phyloP scores from a whole-genome alignment of 352 stramenopile species.

The Phytophthora europaea region DNA sequence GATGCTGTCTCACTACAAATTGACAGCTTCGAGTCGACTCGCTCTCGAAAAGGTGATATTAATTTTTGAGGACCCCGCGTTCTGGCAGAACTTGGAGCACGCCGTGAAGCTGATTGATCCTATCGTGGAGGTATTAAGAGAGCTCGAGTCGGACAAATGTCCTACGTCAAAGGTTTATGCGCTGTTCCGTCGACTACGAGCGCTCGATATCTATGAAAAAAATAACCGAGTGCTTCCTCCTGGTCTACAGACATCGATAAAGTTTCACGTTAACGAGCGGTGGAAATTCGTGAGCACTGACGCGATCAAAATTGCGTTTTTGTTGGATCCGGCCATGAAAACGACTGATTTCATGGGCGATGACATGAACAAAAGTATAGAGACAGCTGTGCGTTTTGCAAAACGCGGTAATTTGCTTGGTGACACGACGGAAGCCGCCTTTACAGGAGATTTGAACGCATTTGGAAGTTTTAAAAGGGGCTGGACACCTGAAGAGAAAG shows the following conservation, averaged over 20 bases:
- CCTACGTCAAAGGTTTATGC: slow-evolving; percentile 13
- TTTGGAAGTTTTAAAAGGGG: slow-evolving; percentile 10
- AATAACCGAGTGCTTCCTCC: slow-evolving; percentile 1
- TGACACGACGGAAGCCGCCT: background rate
- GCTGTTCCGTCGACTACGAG: background rate
- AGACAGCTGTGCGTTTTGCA: background rate
- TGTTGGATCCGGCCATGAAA: slow-evolving; percentile 15
- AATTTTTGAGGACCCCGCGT: background rate
- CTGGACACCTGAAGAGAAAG: slow-evolving; percentile 4
- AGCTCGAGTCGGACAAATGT: slow-evolving; percentile 4
- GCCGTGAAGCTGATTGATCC: slow-evolving; percentile 10
- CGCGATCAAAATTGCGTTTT: slow-evolving; percentile 15
- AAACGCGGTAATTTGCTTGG: slow-evolving; percentile 2
- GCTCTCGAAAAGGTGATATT: background rate
- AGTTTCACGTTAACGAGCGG: background rate
- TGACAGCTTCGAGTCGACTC: background rate
- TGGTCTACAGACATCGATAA: background rate
- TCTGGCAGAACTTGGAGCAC: slow-evolving; percentile 7
- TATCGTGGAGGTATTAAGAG: slow-evolving; percentile 7
- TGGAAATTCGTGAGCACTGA: slow-evolving; percentile 26
- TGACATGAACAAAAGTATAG: background rate
- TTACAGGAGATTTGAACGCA: slow-evolving; percentile 4
- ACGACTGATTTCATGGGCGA: slow-evolving; percentile 9
- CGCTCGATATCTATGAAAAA: background rate
- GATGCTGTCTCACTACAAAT: background rate